These are phyloP conservation scores for Tricholoma matsutake DNA, from an alignment of 768 basidiomycete genomes.

Conservation along the genomic window DNA sequence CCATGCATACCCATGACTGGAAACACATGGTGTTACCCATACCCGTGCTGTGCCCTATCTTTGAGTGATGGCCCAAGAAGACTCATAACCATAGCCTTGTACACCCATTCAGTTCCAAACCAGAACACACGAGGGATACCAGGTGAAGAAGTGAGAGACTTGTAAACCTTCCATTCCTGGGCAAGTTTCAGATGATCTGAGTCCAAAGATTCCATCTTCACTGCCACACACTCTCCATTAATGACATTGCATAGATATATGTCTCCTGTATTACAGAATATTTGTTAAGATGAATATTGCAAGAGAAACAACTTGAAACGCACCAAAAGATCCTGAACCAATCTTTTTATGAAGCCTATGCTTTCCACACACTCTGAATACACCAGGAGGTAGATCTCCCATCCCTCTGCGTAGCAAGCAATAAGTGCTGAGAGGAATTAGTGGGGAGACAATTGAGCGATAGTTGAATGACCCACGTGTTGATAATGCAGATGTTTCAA, in stretches of 20 bases:
- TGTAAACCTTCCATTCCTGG: conserved; percentile 66
- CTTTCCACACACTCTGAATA: conserved; percentile 4
- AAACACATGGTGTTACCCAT: too few species aligned
- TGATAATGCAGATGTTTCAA: too few species aligned
- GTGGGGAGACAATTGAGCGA: too few species aligned
- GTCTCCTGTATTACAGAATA: too few species aligned
- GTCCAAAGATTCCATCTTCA: conserved; percentile 48
- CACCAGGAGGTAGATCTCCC: conserved; percentile 5
- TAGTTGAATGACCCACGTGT: too few species aligned
- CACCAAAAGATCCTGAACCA: conserved; percentile 4
- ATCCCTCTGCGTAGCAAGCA: neutral
- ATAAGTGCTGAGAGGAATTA: too few species aligned
- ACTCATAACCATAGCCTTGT: conserved; percentile 57
- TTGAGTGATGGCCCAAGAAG: conserved; percentile 37
- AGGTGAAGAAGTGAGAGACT: conserved; percentile 66
- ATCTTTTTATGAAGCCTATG: conserved; percentile 1
- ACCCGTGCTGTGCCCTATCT: too few species aligned
- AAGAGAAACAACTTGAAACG: neutral
- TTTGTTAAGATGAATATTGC: too few species aligned
- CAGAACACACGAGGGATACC: conserved; percentile 78
- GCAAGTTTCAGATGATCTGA: conserved; percentile 75
- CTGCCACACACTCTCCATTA: conserved; percentile 79
- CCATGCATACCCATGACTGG: too few species aligned
- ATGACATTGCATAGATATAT: conserved; percentile 50
- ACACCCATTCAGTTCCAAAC: conserved; percentile 55